Evolutionary conservation across 208 protist species (phyloP).

Genomic region (Leishmania braziliensis): DNA sequence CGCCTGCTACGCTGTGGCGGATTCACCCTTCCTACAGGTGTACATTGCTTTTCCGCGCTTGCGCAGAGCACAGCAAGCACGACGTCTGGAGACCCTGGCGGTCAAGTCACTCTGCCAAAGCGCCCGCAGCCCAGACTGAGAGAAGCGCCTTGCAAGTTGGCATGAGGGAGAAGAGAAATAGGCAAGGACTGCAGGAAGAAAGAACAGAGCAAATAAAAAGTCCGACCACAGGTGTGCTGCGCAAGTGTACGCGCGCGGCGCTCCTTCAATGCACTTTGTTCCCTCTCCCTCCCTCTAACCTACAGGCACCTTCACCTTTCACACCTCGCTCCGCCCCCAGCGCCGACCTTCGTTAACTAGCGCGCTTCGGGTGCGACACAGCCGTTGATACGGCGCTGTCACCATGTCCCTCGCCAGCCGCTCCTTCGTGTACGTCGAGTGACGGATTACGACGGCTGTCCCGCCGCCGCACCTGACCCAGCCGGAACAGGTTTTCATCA

Average conservation of each 20-base stretch:
- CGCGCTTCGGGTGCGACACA: not conserved
- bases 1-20: not conserved
- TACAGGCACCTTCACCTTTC: not conserved
- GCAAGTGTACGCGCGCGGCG: not conserved
- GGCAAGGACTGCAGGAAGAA: not conserved
- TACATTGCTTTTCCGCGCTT: not conserved
- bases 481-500: constrained; percentile 20
- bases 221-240: not conserved
- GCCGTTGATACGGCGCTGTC: not conserved
- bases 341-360: not conserved
- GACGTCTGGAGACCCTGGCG: not conserved
- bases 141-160: not conserved
- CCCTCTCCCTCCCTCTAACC: not conserved
- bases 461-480: constrained; percentile 18
- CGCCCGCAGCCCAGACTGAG: not conserved
- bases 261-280: not conserved
- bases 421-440: not conserved
- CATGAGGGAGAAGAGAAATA: not conserved
- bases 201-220: not conserved
- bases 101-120: not conserved
- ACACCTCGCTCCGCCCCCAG: not conserved
- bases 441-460: constrained; percentile 1
- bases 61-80: not conserved
- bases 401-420: not conserved
- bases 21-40: not conserved